Conservation (phyloP, 352 stramenopile genomes). For the Pythium guiyangense region DNA sequence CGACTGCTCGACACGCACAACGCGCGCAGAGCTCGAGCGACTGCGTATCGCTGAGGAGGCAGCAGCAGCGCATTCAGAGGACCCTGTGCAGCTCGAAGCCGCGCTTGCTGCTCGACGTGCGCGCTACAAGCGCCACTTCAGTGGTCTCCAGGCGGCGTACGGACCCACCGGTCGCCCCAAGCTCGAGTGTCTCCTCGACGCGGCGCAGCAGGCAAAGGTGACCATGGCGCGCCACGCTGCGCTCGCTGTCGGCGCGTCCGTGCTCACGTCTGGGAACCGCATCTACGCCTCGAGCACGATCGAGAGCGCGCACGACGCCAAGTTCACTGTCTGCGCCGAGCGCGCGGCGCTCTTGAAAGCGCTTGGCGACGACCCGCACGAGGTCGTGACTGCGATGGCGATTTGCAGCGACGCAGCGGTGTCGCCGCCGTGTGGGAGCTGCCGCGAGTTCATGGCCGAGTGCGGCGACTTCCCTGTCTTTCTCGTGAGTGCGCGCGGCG, state of each 20-base stretch:
- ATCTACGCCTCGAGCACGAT: slow-evolving; percentile 37
- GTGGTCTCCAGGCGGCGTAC: slow-evolving; percentile 28
- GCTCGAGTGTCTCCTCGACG: slow-evolving; percentile 51
- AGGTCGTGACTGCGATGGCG: slow-evolving; percentile 37
- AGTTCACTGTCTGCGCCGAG: slow-evolving; percentile 50
- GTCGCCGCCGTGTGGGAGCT: slow-evolving; percentile 57
- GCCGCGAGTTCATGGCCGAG: slow-evolving; percentile 62
- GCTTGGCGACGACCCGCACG: slow-evolving; percentile 15
- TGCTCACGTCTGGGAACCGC: slow-evolving; percentile 40
- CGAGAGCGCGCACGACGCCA: slow-evolving; percentile 32
- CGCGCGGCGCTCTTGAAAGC: slow-evolving; percentile 49
- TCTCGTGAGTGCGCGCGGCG: slow-evolving; percentile 43
- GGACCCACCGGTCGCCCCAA: slow-evolving; percentile 23
- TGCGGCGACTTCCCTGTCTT: slow-evolving; percentile 76
- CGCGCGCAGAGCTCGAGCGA: slow-evolving; percentile 4
- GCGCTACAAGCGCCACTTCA: slow-evolving; percentile 50
- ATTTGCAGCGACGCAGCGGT: slow-evolving; percentile 61
- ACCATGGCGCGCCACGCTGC: slow-evolving; percentile 21
- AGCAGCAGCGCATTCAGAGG: neutral
- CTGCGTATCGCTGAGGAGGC: slow-evolving; percentile 4
- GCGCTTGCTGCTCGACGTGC: slow-evolving; percentile 30
- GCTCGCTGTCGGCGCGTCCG: slow-evolving; percentile 40
- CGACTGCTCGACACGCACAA: slow-evolving; percentile 13
- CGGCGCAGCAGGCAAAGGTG: slow-evolving; percentile 26
- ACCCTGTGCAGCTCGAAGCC: slow-evolving; percentile 13